These are phyloP conservation scores for Cryptosporidium viatorum DNA, from an alignment of 169 alveolate species.

Conservation along the genomic window DNA sequence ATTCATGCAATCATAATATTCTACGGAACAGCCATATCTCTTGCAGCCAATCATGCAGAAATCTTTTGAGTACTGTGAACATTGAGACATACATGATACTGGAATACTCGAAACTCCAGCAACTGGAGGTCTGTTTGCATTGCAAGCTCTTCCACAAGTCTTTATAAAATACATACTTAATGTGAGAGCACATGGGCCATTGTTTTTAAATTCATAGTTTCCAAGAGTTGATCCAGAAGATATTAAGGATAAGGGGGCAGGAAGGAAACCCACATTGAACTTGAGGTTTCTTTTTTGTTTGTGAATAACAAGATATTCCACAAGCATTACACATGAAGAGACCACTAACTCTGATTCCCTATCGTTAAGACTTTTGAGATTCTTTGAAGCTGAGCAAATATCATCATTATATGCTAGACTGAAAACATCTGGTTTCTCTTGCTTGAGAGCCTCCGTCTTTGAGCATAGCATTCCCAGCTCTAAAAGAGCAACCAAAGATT, in stretches of 20 bases:
- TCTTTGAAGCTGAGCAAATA: constrained; percentile 6
- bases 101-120: constrained; percentile 56
- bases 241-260: constrained; percentile 50
- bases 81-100: constrained; percentile 27
- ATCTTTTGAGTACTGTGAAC: constrained; percentile 33
- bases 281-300: constrained; percentile 42
- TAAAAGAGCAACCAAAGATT: constrained; percentile 23
- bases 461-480: constrained; percentile 46
- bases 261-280: constrained; percentile 8
- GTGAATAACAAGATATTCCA: constrained; percentile 14
- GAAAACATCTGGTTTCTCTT: background rate
- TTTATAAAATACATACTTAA: constrained; percentile 59
- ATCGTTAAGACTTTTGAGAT: background rate
- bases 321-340: constrained; percentile 50
- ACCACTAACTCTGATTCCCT: constrained; percentile 6
- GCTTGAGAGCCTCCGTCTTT: background rate
- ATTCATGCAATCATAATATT: constrained; percentile 51
- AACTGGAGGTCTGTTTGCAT: constrained; percentile 26
- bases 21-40: constrained; percentile 53
- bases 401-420: background rate
- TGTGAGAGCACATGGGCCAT: constrained; percentile 34
- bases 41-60: constrained; percentile 65
- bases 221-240: constrained; percentile 26
- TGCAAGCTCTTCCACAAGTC: constrained; percentile 70
- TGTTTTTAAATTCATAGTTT: constrained; percentile 9